Evolutionary conservation across 345 rosid species (phyloP).

Genomic region (Balakata baccata): DNA sequence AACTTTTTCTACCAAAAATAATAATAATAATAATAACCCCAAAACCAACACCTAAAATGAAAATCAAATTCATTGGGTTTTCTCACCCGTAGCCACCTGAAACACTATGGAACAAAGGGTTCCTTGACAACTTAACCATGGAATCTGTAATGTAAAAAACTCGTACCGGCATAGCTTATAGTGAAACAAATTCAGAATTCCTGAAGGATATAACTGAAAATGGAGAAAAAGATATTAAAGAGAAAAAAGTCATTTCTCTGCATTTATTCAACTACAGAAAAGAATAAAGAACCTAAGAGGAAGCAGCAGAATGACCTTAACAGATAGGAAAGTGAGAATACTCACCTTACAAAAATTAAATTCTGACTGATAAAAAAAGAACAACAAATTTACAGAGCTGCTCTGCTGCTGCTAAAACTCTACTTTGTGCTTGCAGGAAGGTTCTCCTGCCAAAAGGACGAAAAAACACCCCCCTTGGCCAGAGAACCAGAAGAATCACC

Average conservation of each 20-base stretch:
- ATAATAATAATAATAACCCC: no score
- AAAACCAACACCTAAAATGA: no score
- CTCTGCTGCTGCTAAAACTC: constrained; percentile 36
- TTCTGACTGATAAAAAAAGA: constrained; percentile 7
- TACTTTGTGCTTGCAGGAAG: constrained; percentile 40
- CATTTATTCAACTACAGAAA: constrained; percentile 41
- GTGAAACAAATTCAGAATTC: background rate
- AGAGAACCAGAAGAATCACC: constrained; percentile 52
- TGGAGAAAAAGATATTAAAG: background rate
- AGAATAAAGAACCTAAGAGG: constrained; percentile 41
- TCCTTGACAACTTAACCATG: no score
- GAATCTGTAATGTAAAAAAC: no score
- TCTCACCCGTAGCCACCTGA: no score
- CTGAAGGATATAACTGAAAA: background rate
- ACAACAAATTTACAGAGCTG: constrained; percentile 34
- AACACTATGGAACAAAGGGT: no score
- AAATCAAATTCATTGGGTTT: no score
- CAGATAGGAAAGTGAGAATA: constrained; percentile 26
- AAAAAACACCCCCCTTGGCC: constrained; percentile 47
- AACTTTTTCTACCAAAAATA: no score
- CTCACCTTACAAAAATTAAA: constrained; percentile 29
- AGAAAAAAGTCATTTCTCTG: constrained; percentile 22
- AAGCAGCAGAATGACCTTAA: constrained; percentile 37
- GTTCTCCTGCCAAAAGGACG: constrained; percentile 46
- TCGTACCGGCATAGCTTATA: no score